phyloP scores from a whole-genome alignment of 345 rosid genomes.

The Eucalyptus melliodora region DNA sequence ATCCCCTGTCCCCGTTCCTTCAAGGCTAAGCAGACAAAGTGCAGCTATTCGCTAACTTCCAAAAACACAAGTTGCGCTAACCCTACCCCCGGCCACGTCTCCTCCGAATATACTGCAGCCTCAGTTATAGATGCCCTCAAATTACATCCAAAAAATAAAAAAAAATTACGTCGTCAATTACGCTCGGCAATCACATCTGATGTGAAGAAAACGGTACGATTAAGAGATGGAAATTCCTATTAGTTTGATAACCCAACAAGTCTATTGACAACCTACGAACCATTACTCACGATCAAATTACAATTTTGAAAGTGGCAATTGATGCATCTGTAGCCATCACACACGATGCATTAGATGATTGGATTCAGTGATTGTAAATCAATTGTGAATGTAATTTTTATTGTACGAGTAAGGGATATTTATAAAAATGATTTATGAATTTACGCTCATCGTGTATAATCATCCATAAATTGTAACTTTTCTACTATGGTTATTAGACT shows the following conservation, averaged over 20 bases:
- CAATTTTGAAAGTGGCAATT: background rate
- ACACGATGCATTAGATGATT: too few species aligned
- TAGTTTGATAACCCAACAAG: background rate
- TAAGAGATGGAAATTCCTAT: background rate
- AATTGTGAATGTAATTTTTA: background rate
- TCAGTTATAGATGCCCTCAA: background rate
- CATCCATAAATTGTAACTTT: background rate
- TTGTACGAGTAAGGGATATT: background rate
- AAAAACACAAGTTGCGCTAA: background rate
- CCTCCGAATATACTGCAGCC: background rate
- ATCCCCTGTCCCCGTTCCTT: background rate
- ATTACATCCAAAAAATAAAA: background rate
- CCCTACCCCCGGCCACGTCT: background rate
- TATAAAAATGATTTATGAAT: background rate
- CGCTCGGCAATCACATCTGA: background rate
- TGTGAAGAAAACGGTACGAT: background rate
- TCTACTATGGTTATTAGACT: background rate
- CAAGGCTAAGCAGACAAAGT: background rate
- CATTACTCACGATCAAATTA: background rate
- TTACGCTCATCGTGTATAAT: rapidly evolving
- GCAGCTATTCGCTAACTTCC: background rate
- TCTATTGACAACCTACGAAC: background rate
- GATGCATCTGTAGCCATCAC: background rate
- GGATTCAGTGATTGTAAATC: too few species aligned
- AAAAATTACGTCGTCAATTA: background rate